A percentile compares a stretch with the other conserved stretches of the same genome.
Conservation (phyloP, 805 yeast species). For the Pichia insulana region DNA sequence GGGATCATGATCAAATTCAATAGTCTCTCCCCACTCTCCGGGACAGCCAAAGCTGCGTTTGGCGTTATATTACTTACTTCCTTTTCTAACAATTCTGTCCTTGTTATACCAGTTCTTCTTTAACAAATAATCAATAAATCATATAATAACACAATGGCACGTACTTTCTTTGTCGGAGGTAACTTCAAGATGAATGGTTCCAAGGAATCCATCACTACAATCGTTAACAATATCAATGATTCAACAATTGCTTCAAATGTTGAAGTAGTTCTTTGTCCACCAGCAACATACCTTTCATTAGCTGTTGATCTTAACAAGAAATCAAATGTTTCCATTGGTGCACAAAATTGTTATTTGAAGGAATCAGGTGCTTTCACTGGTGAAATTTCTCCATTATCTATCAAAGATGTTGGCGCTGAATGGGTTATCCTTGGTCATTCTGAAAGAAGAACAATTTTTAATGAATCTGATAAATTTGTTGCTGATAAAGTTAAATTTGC, state of each 20-base stretch:
- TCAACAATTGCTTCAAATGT: conserved; percentile 69
- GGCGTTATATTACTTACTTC: too few species aligned
- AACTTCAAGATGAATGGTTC: conserved; percentile 99
- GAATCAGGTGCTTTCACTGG: conserved; percentile 97
- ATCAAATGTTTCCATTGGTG: conserved; percentile 70
- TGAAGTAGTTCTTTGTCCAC: conserved; percentile 94
- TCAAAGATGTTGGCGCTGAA: conserved; percentile 84
- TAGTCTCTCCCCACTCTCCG: too few species aligned
- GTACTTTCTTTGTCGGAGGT: conserved; percentile 90
- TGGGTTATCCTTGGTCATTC: conserved; percentile 98
- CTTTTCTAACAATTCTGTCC: too few species aligned
- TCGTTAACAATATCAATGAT: conserved; percentile 74
- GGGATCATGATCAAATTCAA: too few species aligned
- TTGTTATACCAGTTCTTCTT: too few species aligned
- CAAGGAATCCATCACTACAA: conserved; percentile 71
- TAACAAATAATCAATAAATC: too few species aligned
- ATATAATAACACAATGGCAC: conserved; percentile 17
- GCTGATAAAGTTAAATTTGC: conserved; percentile 95
- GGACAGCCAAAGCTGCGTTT: too few species aligned
- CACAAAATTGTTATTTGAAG: conserved; percentile 86
- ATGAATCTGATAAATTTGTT: conserved; percentile 82
- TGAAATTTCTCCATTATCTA: conserved; percentile 81
- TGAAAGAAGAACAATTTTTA: conserved; percentile 92
- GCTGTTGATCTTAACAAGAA: conserved; percentile 63
- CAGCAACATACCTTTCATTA: conserved; percentile 82